These are phyloP conservation scores for Lactifluus pinguis DNA, from an alignment of 768 basidiomycete genomes.

Conservation along the genomic window DNA sequence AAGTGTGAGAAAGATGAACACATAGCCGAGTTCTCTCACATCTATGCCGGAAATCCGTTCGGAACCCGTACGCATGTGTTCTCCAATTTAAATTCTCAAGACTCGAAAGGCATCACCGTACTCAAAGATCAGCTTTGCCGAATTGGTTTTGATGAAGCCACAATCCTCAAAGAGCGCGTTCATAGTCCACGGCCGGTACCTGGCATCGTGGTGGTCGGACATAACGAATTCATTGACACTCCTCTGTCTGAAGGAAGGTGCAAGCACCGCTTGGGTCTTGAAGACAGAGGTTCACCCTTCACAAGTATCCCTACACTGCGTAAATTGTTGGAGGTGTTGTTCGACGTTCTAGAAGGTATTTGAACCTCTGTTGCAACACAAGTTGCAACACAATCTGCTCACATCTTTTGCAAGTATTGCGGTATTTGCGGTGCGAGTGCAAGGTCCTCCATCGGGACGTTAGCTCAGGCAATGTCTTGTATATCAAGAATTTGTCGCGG, in stretches of 20 bases:
- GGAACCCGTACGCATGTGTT: not conserved
- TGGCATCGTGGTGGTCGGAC: not conserved
- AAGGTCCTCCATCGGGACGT: not conserved
- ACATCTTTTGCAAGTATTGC: constrained; percentile 6
- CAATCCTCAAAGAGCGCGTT: not conserved
- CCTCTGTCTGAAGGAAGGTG: not conserved
- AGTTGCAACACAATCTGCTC: constrained; percentile 1
- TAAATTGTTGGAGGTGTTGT: not conserved
- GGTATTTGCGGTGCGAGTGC: not conserved
- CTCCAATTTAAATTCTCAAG: not conserved
- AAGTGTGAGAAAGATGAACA: not conserved
- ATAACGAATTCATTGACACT: not conserved
- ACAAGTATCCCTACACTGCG: not conserved
- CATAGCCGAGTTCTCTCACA: not conserved
- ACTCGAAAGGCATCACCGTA: not conserved
- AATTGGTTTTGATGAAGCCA: not conserved
- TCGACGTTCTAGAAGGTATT: no score
- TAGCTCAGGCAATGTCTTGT: not conserved
- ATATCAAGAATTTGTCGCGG: not conserved
- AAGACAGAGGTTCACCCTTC: not conserved
- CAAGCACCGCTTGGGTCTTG: not conserved
- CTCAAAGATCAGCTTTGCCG: not conserved
- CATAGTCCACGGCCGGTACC: not conserved
- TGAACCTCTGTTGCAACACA: not conserved
- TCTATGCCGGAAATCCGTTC: not conserved